A percentile compares a stretch with the other conserved stretches of the same genome.
Conservation (phyloP, 2,329 filamentous ascomycete species). For the Hymenoscyphus fraxineus region DNA sequence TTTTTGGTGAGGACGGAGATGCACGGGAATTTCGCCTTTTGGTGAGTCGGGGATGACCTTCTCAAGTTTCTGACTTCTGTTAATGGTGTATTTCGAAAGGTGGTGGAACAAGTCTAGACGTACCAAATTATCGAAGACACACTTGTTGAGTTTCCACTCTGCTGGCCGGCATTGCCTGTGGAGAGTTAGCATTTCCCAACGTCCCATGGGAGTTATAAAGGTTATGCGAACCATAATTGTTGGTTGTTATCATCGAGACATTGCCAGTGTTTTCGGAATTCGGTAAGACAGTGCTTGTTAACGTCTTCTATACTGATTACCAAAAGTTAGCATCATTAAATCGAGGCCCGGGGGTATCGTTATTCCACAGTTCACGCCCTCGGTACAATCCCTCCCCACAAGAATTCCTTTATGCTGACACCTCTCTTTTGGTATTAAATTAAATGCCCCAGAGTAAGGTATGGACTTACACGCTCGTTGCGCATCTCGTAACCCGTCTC, state of each 20-base stretch:
- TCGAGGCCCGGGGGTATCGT: too few species aligned
- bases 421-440: neutral
- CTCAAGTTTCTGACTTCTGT: constrained; percentile 63
- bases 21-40: constrained; percentile 65
- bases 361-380: neutral
- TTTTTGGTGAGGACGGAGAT: constrained; percentile 64
- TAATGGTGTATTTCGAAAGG: neutral
- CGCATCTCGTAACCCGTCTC: constrained; percentile 92
- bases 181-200: too few species aligned
- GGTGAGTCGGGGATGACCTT: constrained; percentile 76
- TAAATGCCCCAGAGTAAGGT: neutral
- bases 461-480: constrained; percentile 81
- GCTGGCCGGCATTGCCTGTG: constrained; percentile 72
- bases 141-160: constrained; percentile 90
- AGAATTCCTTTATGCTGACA: neutral
- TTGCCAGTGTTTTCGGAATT: constrained; percentile 92
- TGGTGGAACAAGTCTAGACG: constrained; percentile 35
- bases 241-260: constrained; percentile 98
- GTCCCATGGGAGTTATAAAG: too few species aligned
- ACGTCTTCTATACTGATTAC: constrained; percentile 77
- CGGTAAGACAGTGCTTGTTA: constrained; percentile 86
- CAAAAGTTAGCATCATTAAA: constrained; percentile 2
- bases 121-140: constrained; percentile 94
- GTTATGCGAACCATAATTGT: constrained; percentile 60
- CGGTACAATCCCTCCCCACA: neutral